Evolutionary conservation across 768 basidiomycete genomes (phyloP).

Genomic region (Lentinula guzmanii): DNA sequence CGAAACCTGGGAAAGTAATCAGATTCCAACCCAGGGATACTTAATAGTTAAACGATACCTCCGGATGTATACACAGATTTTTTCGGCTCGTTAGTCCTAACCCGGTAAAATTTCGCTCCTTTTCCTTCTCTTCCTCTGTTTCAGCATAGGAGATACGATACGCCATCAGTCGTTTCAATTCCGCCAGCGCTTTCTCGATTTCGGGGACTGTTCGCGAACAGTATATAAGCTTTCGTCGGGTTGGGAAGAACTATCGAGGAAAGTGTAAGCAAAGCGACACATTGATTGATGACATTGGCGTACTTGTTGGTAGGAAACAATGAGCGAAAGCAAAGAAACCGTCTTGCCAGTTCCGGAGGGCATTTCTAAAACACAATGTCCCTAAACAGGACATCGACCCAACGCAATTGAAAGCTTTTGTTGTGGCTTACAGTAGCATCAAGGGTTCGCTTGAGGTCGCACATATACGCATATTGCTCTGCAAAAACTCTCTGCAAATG

Average conservation of each 20-base stretch:
- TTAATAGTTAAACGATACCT: conserved; percentile 39
- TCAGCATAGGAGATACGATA: conserved; percentile 76
- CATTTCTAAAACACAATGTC: conserved; percentile 99
- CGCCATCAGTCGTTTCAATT: conserved; percentile 88
- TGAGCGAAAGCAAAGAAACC: conserved; percentile 89
- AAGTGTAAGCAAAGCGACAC: neutral
- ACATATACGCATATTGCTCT: conserved; percentile 99
- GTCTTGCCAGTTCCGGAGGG: conserved; percentile 99
- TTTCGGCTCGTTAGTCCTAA: conserved; percentile 93
- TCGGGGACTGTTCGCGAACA: conserved; percentile 99
- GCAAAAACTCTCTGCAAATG: neutral
- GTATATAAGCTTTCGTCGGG: conserved; percentile 91
- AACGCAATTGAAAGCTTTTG: neutral
- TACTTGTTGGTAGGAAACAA: conserved; percentile 97
- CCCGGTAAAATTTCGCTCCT: conserved; percentile 80
- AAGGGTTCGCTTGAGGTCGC: conserved; percentile 92
- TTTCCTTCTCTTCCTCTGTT: conserved; percentile 65
- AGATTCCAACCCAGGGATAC: neutral
- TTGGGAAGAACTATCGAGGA: conserved; percentile 74
- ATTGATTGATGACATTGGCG: neutral
- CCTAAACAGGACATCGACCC: conserved; percentile 40
- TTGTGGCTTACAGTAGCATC: conserved; percentile 71
- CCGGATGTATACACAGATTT: conserved; percentile 93
- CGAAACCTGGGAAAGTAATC: conserved; percentile 55
- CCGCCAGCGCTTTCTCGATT: conserved; percentile 96